Evolutionary conservation across 2,329 filamentous ascomycete genomes (phyloP), one percentile per base, ranked within the genome.

Genomic region (Colletotrichum costaricense): DNA sequence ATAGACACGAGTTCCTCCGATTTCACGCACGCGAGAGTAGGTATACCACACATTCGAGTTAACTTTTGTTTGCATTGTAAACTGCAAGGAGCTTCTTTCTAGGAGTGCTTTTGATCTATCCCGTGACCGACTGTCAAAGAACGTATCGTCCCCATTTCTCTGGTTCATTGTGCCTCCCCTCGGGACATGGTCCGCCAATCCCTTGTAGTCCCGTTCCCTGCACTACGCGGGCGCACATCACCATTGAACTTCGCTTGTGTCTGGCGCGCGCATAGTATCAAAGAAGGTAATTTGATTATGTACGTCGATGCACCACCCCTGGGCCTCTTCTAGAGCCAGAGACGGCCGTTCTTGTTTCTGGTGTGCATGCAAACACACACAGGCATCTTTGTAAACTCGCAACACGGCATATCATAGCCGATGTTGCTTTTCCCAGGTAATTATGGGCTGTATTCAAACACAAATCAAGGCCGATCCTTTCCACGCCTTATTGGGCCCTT

Each of bases 221-320:
- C 42, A 49, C 24, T 52, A 22, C 5, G 26, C 3, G 42, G 38
- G 30, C 60, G 59, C 42, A 22, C 14, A 24, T 46, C 28, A 68
- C 38, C 30, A 3, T 35, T 30, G 59, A 57, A 54, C 19, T 14
- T 55, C 52, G 52, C 52, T 46, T 35, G 54, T 12, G 24, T 14
- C 28, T 54, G 42, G 19, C 54, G 33, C 14, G 35, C n/a, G 56
- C 49, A 14, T 24, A 38, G 57, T 54, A 33, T 69, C 30, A 72
- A 59, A 59, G 38, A 54, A 63, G 42, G 35, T 55, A 14, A 22
- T 54, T 55, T 59, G 65, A 72, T 69, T 72, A 72, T 72, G 69
- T 63, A 72, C 55, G 30, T 38, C 24, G 30, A 62, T 60, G 38
- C 65, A 63, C 35, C 24, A 54, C 22, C 58, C 54, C 26, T 22